Evolutionary conservation across 2,329 filamentous ascomycete genomes (phyloP).

Genomic region (Fusarium fracticaudum): DNA sequence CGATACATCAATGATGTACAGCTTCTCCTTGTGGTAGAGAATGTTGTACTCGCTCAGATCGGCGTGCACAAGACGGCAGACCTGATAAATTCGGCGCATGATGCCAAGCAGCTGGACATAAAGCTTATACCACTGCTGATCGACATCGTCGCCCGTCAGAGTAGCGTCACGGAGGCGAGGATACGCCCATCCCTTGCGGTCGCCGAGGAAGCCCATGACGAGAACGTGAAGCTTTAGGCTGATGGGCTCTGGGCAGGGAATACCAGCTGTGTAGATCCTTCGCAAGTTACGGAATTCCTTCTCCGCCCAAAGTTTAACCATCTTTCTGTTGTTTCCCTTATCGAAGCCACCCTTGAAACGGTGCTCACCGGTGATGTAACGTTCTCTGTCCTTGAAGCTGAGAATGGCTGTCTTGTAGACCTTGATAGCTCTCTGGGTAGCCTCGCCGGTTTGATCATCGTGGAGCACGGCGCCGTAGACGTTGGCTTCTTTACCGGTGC

Average conservation of each 20-base stretch:
- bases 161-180: conserved; percentile 89
- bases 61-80: conserved; percentile 90
- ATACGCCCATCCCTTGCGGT: conserved; percentile 85
- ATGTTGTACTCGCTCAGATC: conserved; percentile 99
- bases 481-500: conserved; percentile 97
- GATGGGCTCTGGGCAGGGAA: conserved; percentile 90
- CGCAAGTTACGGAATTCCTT: conserved; percentile 97
- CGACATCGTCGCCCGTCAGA: conserved; percentile 73
- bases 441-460: conserved; percentile 61
- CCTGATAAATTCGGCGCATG: conserved; percentile 94
- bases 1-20: conserved; percentile 97
- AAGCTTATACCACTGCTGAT: conserved; percentile 77
- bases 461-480: conserved; percentile 88
- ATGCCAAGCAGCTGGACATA: conserved; percentile 87
- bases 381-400: conserved; percentile 96
- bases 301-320: conserved; percentile 99
- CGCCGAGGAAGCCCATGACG: conserved; percentile 93
- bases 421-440: conserved; percentile 88
- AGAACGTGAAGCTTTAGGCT: conserved; percentile 93
- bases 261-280: conserved; percentile 82
- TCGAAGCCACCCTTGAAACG: conserved; percentile 91
- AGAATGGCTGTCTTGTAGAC: conserved; percentile 99
- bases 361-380: conserved; percentile 95
- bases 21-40: conserved; percentile 81
- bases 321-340: conserved; percentile 93